phyloP scores from a whole-genome alignment of 2,329 filamentous ascomycete species.

The Fusarium sp. region DNA sequence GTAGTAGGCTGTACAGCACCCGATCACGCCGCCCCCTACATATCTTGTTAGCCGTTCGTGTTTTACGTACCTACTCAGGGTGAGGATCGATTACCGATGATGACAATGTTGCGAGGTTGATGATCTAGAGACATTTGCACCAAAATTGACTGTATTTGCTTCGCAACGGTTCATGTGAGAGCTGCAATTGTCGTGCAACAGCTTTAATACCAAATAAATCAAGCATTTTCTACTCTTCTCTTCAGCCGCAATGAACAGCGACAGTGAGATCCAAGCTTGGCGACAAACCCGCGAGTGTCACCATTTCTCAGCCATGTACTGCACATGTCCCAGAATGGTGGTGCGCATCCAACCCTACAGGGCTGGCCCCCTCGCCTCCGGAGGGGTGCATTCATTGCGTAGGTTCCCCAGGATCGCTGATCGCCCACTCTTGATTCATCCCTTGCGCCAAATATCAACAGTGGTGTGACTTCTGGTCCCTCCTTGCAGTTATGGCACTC shows the following conservation, averaged over 20 bases:
- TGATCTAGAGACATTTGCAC: background rate
- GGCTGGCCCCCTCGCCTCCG: background rate
- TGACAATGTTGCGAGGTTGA: background rate
- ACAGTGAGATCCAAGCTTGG: background rate
- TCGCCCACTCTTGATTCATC: background rate
- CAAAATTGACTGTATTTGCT: background rate
- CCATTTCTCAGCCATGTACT: background rate
- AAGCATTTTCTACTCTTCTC: background rate
- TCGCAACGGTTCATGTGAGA: background rate
- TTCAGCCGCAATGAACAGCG: background rate
- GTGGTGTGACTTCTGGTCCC: background rate
- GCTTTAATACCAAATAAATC: background rate
- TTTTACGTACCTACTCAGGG: background rate
- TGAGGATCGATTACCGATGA: background rate
- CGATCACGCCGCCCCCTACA: background rate
- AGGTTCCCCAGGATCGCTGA: background rate
- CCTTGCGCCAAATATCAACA: background rate
- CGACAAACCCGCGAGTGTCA: background rate
- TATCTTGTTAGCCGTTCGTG: rapidly evolving
- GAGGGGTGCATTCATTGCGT: background rate
- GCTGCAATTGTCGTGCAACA: rapidly evolving
- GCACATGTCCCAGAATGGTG: background rate
- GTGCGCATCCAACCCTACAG: background rate
- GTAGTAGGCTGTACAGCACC: background rate
- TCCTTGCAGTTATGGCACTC: background rate